Base-by-base conservation (phyloP, 2,329 filamentous ascomycete genomes). In the Sporothrix curviconia region DNA sequence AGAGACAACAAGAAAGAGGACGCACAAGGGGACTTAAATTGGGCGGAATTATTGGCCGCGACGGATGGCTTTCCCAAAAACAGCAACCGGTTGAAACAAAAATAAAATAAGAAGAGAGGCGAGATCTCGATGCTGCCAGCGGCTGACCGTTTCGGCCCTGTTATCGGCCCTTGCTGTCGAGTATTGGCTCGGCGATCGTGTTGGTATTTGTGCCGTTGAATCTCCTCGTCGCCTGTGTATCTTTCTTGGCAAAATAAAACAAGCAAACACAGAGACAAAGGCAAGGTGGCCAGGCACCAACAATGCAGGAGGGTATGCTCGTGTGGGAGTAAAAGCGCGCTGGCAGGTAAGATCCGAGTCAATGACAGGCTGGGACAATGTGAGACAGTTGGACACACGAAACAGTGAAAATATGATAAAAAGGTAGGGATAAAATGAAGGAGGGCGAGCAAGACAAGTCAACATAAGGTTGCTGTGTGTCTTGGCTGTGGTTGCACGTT, bases 381-480 rank as follows among this genome's bases (percentile, higher is more conserved):
- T 30, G 8, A 7, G 49, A 19, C 37, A 36, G 46, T 32, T 36
- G 46, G 12, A 30, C 7, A 28, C 49, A 22, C 25, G 12, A 40
- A 34, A 39, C 12, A 25, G 22, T 34, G 15, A 30, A 28, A 15
- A 19, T 7, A 15, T 17, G 25, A 47, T 12, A 47, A 7, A 32
- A 32, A 32, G n/a, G 42, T 44, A 17, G 14, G n/a, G 28, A 47
- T n/a, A 47, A 25, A 32, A 36, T n/a, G 6, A 40, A 36, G 34
- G 22, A 32, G 7, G 50, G 39, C 50, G 9, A 42, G 24, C 43
- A 52, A 22, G 12, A 17, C 19, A 37, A 52, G 49, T 37, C 37
- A 44, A 55, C 36, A 50, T 44, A 49, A 34, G 36, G 36, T 40
- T 42, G 36, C 43, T 56, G 54, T 36, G 44, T 56, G 54, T 56